Conservation (phyloP, 768 basidiomycete species). For the Leccinum olivaceopallidum region DNA sequence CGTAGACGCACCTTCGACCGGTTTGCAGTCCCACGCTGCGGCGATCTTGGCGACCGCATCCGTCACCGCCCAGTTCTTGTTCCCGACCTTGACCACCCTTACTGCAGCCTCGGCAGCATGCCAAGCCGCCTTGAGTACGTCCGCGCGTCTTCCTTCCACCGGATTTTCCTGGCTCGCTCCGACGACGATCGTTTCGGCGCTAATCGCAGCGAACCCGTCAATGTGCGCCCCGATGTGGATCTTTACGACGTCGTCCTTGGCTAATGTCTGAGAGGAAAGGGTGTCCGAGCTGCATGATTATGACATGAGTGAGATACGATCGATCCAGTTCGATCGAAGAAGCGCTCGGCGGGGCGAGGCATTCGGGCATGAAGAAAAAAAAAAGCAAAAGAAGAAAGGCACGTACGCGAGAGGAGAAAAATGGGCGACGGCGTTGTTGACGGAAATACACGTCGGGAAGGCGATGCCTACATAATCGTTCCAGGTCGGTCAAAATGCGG, state of each 20-base stretch:
- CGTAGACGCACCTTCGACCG: conserved; percentile 76
- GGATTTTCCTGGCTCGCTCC: conserved; percentile 74
- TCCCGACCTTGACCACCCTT: conserved; percentile 88
- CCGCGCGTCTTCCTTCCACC: conserved; percentile 83
- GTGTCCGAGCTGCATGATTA: conserved; percentile 62
- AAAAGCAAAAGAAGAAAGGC: not conserved
- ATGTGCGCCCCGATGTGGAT: conserved; percentile 96
- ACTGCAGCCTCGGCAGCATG: conserved; percentile 89
- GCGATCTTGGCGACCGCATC: conserved; percentile 78
- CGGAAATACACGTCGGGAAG: conserved; percentile 91
- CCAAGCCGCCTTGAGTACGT: conserved; percentile 93
- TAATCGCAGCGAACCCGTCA: conserved; percentile 93
- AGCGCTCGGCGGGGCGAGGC: not conserved
- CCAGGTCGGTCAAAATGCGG: conserved; percentile 8
- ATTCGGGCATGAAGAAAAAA: not conserved
- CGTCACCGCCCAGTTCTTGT: conserved; percentile 95
- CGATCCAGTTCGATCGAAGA: conserved; percentile 27
- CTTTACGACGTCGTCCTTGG: conserved; percentile 92
- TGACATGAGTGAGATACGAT: conserved; percentile 11
- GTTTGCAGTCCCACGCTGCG: conserved; percentile 79
- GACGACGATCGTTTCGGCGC: conserved; percentile 91
- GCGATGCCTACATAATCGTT: conserved; percentile 64
- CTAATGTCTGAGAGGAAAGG: conserved; percentile 63
- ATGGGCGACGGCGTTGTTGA: conserved; percentile 95
- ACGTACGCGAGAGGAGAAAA: conserved; percentile 94